Percentiles rank a stretch among this genome's conserved stretches.
Evolutionary conservation across 805 yeast genomes (phyloP).

Genomic region (Ogataea trehaloabstinens): DNA sequence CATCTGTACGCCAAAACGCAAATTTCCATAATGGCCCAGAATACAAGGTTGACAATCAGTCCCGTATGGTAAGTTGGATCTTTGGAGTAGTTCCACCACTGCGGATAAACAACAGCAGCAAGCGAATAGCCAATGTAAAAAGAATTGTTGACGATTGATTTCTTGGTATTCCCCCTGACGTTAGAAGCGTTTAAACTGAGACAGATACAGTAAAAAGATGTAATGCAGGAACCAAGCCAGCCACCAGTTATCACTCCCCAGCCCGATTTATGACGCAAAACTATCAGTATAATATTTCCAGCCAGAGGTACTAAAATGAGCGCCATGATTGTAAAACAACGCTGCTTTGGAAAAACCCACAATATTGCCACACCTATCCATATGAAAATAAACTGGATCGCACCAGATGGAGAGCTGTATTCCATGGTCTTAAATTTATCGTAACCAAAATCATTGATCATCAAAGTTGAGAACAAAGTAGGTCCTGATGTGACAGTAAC

Average conservation of each 20-base stretch:
- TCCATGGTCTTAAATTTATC: constrained; percentile 22
- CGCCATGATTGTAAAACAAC: constrained; percentile 17
- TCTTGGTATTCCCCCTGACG: constrained; percentile 68
- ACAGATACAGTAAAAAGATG: constrained; percentile 17
- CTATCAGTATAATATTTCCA: constrained; percentile 21
- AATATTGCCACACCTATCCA: constrained; percentile 24
- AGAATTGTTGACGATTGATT: constrained; percentile 54
- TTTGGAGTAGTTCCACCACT: constrained; percentile 54
- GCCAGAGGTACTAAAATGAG: constrained; percentile 23
- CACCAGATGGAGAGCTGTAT: constrained; percentile 32
- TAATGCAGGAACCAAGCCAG: constrained; percentile 22
- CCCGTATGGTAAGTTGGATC: constrained; percentile 60
- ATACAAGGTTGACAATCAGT: constrained; percentile 48
- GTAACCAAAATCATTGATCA: constrained; percentile 34
- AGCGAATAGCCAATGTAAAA: constrained; percentile 60
- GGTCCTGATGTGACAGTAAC: constrained; percentile 45
- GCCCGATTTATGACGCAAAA: constrained; percentile 15
- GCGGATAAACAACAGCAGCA: constrained; percentile 69
- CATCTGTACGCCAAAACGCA: constrained; percentile 25
- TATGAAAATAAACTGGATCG: constrained; percentile 25
- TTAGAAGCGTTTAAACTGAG: constrained; percentile 32
- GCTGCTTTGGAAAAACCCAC: constrained; percentile 21
- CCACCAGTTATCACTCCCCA: constrained; percentile 22
- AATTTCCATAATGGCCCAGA: constrained; percentile 30
- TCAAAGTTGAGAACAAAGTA: constrained; percentile 31